These are phyloP conservation scores for Coniella lustricola DNA, from an alignment of 2,329 filamentous ascomycete genomes.

Conservation along the genomic window DNA sequence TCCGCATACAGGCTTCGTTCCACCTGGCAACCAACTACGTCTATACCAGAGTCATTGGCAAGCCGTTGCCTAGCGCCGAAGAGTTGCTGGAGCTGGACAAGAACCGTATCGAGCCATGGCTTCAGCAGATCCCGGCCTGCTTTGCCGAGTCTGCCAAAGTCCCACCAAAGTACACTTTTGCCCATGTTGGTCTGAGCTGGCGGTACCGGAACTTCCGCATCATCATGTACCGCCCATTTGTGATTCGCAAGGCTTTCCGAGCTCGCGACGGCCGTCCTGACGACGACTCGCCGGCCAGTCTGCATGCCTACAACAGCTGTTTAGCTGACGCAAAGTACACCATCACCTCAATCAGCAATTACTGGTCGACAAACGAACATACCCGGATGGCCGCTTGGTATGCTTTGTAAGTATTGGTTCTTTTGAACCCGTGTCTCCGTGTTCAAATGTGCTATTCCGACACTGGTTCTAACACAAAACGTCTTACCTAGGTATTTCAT, in stretches of 20 bases:
- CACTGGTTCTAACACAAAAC: neutral
- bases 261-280: slow-evolving; percentile 17
- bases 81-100: slow-evolving; percentile 35
- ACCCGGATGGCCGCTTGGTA: slow-evolving; percentile 38
- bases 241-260: slow-evolving; percentile 31
- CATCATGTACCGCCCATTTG: slow-evolving; percentile 40
- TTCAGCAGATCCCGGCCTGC: slow-evolving; percentile 28
- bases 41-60: slow-evolving; percentile 38
- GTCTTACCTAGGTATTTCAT: slow-evolving; percentile 31
- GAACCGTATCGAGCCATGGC: slow-evolving; percentile 32
- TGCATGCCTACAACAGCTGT: slow-evolving; percentile 29
- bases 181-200: slow-evolving; percentile 37
- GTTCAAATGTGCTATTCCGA: neutral
- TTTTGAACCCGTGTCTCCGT: neutral
- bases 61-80: slow-evolving; percentile 32
- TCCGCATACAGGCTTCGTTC: slow-evolving; percentile 37
- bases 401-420: slow-evolving; percentile 23
- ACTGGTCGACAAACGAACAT: slow-evolving; percentile 30
- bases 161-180: slow-evolving; percentile 30
- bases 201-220: slow-evolving; percentile 38
- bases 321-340: slow-evolving; percentile 34
- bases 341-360: slow-evolving; percentile 31
- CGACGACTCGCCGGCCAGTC: slow-evolving; percentile 16
- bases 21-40: slow-evolving; percentile 37
- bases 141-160: slow-evolving; percentile 27